Evolutionary conservation across 495 filamentous ascomycete species (phyloP).

Genomic region (Daldinia decipiens): DNA sequence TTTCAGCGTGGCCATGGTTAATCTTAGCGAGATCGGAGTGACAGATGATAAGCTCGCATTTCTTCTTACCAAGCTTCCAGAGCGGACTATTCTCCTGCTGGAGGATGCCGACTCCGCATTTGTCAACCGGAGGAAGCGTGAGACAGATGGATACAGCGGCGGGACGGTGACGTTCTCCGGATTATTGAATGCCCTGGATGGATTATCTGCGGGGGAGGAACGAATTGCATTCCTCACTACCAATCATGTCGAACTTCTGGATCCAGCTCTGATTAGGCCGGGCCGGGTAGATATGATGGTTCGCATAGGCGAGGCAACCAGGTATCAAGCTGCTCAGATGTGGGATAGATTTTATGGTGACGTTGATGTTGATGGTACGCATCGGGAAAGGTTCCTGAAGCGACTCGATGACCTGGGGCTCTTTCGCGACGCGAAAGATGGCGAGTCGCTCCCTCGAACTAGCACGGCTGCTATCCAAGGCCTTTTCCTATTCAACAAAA

Average conservation of each 20-base stretch:
- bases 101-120: constrained; percentile 98
- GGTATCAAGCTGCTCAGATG: constrained; percentile 83
- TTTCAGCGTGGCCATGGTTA: constrained; percentile 93
- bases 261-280: constrained; percentile 87
- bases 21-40: constrained; percentile 90
- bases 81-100: constrained; percentile 83
- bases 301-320: constrained; percentile 85
- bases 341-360: constrained; percentile 96
- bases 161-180: constrained; percentile 96
- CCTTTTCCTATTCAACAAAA: constrained; percentile 93
- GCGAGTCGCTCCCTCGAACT: constrained; percentile 60
- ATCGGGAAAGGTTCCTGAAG: constrained; percentile 64
- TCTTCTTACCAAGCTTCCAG: constrained; percentile 86
- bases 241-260: constrained; percentile 89
- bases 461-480: constrained; percentile 94
- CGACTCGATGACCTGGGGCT: constrained; percentile 61
- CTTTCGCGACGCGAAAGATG: constrained; percentile 55
- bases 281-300: constrained; percentile 95
- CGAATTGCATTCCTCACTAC: constrained; percentile 94
- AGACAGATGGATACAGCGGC: constrained; percentile 86
- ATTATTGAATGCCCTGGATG: constrained; percentile 91
- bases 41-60: constrained; percentile 93
- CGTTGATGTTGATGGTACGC: constrained; percentile 69
- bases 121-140: constrained; percentile 77
- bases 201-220: constrained; percentile 94